A percentile compares a stretch with the other conserved stretches of the same genome.
phyloP scores from a whole-genome alignment of 2,329 filamentous ascomycete genomes.

The Hysterium pulicare region DNA sequence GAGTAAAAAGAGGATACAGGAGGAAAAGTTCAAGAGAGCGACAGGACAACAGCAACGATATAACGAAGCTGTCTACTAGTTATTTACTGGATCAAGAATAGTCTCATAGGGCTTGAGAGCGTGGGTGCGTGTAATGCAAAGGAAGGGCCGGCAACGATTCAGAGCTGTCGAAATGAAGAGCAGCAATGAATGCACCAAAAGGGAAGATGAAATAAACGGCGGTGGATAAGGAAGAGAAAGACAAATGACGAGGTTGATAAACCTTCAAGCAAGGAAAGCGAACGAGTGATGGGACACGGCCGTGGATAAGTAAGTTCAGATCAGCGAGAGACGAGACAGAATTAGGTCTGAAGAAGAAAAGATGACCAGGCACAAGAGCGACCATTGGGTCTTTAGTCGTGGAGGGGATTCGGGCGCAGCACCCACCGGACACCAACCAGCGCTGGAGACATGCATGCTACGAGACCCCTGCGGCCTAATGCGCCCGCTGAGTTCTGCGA shows the following conservation, averaged over 20 bases:
- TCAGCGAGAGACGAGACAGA: conserved; percentile 38
- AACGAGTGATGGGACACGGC: conserved; percentile 34
- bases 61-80: conserved; percentile 41
- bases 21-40: conserved; percentile 32
- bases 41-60: conserved; percentile 39
- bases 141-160: conserved; percentile 38
- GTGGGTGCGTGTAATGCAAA: conserved; percentile 28
- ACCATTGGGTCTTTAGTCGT: no score
- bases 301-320: conserved; percentile 39
- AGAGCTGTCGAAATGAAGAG: conserved; percentile 25
- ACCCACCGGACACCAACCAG: conserved; percentile 36
- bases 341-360: conserved; percentile 41
- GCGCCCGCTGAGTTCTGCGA: conserved; percentile 30
- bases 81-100: conserved; percentile 22
- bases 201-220: conserved; percentile 29
- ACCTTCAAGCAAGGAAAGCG: conserved; percentile 37
- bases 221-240: conserved; percentile 34
- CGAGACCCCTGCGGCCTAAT: conserved; percentile 32
- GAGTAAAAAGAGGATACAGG: conserved; percentile 9
- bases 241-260: conserved; percentile 43
- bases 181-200: conserved; percentile 35
- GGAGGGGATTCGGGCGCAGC: no score
- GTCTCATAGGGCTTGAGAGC: conserved; percentile 31
- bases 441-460: conserved; percentile 27
- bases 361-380: conserved; percentile 39